phyloP scores from a whole-genome alignment of 805 yeast genomes.

The Candida ascalaphidarum region DNA sequence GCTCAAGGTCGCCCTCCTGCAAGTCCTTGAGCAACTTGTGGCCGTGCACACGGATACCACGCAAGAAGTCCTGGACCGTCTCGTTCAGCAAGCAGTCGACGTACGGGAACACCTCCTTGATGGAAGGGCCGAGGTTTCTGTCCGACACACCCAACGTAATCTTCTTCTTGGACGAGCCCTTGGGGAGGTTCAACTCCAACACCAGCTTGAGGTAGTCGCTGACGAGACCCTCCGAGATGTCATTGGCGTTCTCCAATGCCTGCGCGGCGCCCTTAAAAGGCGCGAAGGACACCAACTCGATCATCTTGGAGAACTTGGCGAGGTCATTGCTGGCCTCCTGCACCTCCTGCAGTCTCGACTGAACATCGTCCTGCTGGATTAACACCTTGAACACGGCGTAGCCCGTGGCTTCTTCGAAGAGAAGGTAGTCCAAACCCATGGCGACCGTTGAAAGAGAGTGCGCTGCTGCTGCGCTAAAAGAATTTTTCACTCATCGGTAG shows the following conservation, averaged over 20 bases:
- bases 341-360: constrained; percentile 86
- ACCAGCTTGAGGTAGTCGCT: constrained; percentile 86
- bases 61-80: constrained; percentile 85
- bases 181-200: constrained; percentile 86
- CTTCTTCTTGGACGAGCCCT: constrained; percentile 58
- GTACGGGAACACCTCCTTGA: constrained; percentile 83
- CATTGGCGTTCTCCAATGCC: constrained; percentile 97
- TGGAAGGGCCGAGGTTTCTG: constrained; percentile 91
- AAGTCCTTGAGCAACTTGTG: constrained; percentile 82
- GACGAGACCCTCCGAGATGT: constrained; percentile 93
- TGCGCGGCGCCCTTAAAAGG: constrained; percentile 99
- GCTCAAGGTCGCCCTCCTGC: constrained; percentile 91
- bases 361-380: constrained; percentile 89
- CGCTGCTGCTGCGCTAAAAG: too few species aligned
- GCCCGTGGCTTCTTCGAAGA: constrained; percentile 98
- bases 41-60: constrained; percentile 92
- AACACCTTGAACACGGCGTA: constrained; percentile 93
- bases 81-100: constrained; percentile 89
- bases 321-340: constrained; percentile 85
- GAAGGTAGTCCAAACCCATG: constrained; percentile 82
- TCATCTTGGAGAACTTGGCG: constrained; percentile 80
- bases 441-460: too few species aligned
- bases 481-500: too few species aligned
- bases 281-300: constrained; percentile 90
- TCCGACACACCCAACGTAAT: constrained; percentile 84